Evolutionary conservation across 305 asterid genomes (phyloP), one percentile per base, ranked within the genome.

Genomic region (Andrographis paniculata): DNA sequence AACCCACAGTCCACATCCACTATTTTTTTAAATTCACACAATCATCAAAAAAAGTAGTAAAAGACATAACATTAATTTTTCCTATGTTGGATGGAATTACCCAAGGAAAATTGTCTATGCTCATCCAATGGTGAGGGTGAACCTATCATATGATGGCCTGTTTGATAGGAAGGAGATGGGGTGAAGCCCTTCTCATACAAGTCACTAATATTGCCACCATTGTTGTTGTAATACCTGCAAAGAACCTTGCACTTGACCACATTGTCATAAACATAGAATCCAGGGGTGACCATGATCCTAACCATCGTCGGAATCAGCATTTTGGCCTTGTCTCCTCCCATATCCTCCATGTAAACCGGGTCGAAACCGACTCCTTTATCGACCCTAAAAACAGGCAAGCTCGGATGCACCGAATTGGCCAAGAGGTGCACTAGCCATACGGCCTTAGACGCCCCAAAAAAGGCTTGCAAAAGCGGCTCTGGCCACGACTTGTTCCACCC

Each of bases 401-500:
- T 59, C 3, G 96, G 96, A 62, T 91, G 96, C 4, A 91, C 66
- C 5, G 99, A 91, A 42, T 83, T 80, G 2, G 95, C 96, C 77
- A 91, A 42, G 15, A 91, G 79, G 59, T 91, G 99, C 20, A 91
- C 99, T 48, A 86, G 42, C 96, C 96, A 91, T 30, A 91, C 87
- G 0, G 94, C 75, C 30, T 86, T 91, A 0, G 96, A 86, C 4
- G 98, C 96, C 14, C 75, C 72, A 38, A 91, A 91, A 28, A 91
- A 91, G 20, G 96, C 74, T 42, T 86, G 99, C 66, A 91, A 40
- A 0, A 91, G 80, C 21, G 84, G 92, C 48, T 91, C 98, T n/a
- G 96, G 86, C 98, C 98, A 91, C 6, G 99, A 96, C 44, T 86
- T 63, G 58, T 71, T 91, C 96, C 99, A 91, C 4, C 94, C 94